Evolutionary conservation across 169 alveolate species (phyloP), one percentile per base, ranked within the genome.

Genomic region (Cryptosporidium xiaoi): DNA sequence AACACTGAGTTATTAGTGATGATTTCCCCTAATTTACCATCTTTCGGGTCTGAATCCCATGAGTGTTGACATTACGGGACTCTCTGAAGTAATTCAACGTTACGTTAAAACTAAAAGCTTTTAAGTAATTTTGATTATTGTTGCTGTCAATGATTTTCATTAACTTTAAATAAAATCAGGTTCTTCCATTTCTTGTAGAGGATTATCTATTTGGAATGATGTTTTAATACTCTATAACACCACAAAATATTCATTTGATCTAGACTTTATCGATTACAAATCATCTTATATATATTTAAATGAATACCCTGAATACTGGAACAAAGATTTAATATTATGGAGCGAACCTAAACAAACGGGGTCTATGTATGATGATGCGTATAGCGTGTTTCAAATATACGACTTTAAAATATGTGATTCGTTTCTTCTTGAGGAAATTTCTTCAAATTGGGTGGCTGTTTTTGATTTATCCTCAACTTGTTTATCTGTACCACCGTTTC

Each of bases 41-140:
- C 87, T 77, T 77, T 77, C 87, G 87, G 87, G 87, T 77, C 87
- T 77, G 87, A 77, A 77, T 60, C n/a, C 33, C 48, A 60, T 50
- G 55, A 34, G 40, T 77, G 87, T 77, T 77, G 87, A 77, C 56
- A 29, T 60, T 40, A 77, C 5, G 87, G 87, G 87, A 77, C 33
- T 27, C 24, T 46, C 87, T 77, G 87, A 77, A 56, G 46, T 36
- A n/a, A 65, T 50, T 20, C 10, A 24, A 12, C 44, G 44, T 46
- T 8, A 46, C 6, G 20, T 13, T 66, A 44, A 24, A 66, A 36
- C 10, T 66, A 56, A 16, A 15, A n/a, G 24, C 31, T n/a, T 50
- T 50, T 46, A 2, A 27, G 10, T 27, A 24, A 24, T 36, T 48
- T 29, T 51, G 10, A n/a, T 20, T 1, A 15, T 56, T 56, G 15